Evolutionary conservation across 176 grass and related monocot genomes (phyloP), one percentile per base, ranked within the genome.

Genomic region (Melocanna baccifera): DNA sequence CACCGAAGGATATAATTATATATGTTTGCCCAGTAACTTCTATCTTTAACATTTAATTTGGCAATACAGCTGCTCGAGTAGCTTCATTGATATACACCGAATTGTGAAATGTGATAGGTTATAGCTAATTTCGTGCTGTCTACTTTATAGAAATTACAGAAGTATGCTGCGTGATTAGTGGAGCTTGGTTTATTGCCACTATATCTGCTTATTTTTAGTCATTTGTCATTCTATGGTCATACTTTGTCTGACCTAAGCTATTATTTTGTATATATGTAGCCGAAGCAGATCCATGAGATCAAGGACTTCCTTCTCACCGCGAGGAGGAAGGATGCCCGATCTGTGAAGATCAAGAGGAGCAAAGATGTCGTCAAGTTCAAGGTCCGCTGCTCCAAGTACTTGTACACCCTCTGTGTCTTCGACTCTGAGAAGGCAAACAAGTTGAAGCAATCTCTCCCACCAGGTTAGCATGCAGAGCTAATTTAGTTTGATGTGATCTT

Each of bases 221-320:
- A 12, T 43, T 23, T 64, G 6, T 43, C 16, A 15, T 23, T 47
- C 39, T 3, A 14, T 22, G 7, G 0, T 25, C 12, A 11, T 58
- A 16, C 7, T 30, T 19, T 79, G 19, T 36, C n/a, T 58, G 26
- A 57, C 26, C 29, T 23, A 47, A 83, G 42, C 42, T 57, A 14
- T 43, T 53, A 6, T 75, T 12, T 55, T 20, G 9, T 40, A 15
- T 29, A 6, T 71, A 0, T 56, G 53, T 71, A 94, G 92, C 90
- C 92, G 45, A 94, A 94, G 92, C 90, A 94, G 85, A 94, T 94
- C 47, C 87, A 88, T 53, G 92, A 92, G 85, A 90, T 94, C 80
- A 94, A 94, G 87, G 92, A 94, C 75, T 94, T 94, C 89, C 92
- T 94, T 69, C 90, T 94, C 81, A 92, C 92, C 0, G 90, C 82